Conservation (phyloP, 129 eudicot genomes). For the Helianthus annuus region HanXRQr2.0-SUNRISE NC_035440.2:71494047-71494546, state of each 20-base stretch:
- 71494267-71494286: conserved; percentile 88
- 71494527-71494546: background rate
- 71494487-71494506: conserved; percentile 96
- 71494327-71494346: conserved; percentile 82
- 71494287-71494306: conserved; percentile 90
- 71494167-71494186: conserved; percentile 97
- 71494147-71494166: conserved; percentile 67
- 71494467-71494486: conserved; percentile 79
- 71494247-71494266: conserved; percentile 96
- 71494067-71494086: conserved; percentile 43
- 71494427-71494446: conserved; percentile 84
- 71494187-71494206: conserved; percentile 95
- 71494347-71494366: conserved; percentile 90
- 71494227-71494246: conserved; percentile 98
- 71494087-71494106: conserved; percentile 38
- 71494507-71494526: background rate
- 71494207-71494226: conserved; percentile 88
- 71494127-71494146: conserved; percentile 41
- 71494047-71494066: conserved; percentile 63
- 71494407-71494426: conserved; percentile 91
- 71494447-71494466: conserved; percentile 81
- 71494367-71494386: conserved; percentile 92
- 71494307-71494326: conserved; percentile 89
- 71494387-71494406: conserved; percentile 95
- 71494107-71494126: conserved; percentile 49